These are phyloP conservation scores for Aspergillus sp. DNA, from an alignment of 2,329 filamentous ascomycete species.

Conservation along the genomic window DNA sequence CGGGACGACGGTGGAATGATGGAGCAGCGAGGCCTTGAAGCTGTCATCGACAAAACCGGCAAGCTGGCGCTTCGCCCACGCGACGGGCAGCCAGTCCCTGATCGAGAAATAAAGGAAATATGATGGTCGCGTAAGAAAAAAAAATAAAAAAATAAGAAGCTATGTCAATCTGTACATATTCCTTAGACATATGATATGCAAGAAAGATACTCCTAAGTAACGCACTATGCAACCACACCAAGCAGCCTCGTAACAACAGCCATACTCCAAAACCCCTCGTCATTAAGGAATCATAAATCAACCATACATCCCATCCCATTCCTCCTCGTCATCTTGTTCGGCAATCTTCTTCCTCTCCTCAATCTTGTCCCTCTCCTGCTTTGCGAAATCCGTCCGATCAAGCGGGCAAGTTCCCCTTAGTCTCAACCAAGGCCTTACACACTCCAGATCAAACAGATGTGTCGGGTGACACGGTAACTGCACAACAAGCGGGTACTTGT, in stretches of 20 bases:
- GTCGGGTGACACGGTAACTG: slow-evolving; percentile 61
- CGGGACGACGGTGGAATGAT: slow-evolving; percentile 41
- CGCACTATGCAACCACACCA: background rate
- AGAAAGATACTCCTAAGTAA: background rate
- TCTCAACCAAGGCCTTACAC: slow-evolving; percentile 64
- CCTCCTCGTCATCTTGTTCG: slow-evolving; percentile 46
- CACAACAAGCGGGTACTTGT: slow-evolving; percentile 64
- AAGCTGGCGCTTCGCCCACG: slow-evolving; percentile 43
- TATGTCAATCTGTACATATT: background rate
- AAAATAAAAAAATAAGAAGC: background rate
- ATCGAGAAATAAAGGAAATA: background rate
- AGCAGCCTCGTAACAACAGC: background rate
- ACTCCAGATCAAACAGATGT: slow-evolving; percentile 65
- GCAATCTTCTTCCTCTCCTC: slow-evolving; percentile 48
- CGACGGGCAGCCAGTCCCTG: slow-evolving; percentile 15
- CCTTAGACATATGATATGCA: background rate
- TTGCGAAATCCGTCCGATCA: slow-evolving; percentile 59
- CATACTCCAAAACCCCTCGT: background rate
- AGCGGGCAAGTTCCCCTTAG: slow-evolving; percentile 64
- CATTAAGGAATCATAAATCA: slow-evolving; percentile 10
- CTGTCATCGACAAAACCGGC: slow-evolving; percentile 43
- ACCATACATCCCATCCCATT: slow-evolving; percentile 52
- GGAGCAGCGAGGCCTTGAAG: slow-evolving; percentile 44
- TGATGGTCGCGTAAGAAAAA: background rate
- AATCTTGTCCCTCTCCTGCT: slow-evolving; percentile 53